Percentiles rank a stretch among this genome's conserved stretches.
These are phyloP conservation scores for Leccinum olivaceopallidum DNA, from an alignment of 768 basidiomycete species.

Conservation along the genomic window DNA sequence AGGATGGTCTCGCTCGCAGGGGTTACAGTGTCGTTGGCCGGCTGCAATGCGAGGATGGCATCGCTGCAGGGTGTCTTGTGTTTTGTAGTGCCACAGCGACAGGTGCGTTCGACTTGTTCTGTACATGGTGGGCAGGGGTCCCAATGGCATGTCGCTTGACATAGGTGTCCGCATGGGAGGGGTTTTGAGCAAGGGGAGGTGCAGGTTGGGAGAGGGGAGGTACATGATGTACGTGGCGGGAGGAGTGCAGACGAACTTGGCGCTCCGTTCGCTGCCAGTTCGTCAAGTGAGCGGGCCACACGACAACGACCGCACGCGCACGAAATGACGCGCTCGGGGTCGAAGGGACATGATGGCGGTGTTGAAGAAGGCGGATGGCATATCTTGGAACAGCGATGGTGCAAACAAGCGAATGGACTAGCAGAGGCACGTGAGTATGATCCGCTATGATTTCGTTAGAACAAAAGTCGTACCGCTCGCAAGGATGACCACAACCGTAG, in stretches of 20 bases:
- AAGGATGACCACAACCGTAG: slow-evolving; percentile 59
- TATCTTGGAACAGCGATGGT: slow-evolving; percentile 67
- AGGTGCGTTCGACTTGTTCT: slow-evolving; percentile 69
- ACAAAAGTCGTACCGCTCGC: slow-evolving; percentile 48
- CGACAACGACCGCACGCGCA: slow-evolving; percentile 80
- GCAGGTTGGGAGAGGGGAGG: slow-evolving; percentile 83
- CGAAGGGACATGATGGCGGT: slow-evolving; percentile 67
- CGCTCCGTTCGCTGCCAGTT: slow-evolving; percentile 11
- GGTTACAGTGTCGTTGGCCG: slow-evolving; percentile 19
- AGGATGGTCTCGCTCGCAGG: slow-evolving; percentile 62
- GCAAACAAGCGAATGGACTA: slow-evolving; percentile 73
- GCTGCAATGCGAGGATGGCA: slow-evolving; percentile 13
- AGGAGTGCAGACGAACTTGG: slow-evolving; percentile 19
- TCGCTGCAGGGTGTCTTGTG: slow-evolving; percentile 48
- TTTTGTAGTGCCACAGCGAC: slow-evolving; percentile 80
- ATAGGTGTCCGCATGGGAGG: slow-evolving; percentile 74
- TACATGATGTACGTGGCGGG: slow-evolving; percentile 54
- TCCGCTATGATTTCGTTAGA: background rate
- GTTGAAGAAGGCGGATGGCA: slow-evolving; percentile 75
- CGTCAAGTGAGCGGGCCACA: slow-evolving; percentile 38
- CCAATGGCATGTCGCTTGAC: slow-evolving; percentile 68
- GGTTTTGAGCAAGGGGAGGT: slow-evolving; percentile 62
- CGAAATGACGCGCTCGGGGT: slow-evolving; percentile 62
- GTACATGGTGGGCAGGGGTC: slow-evolving; percentile 82
- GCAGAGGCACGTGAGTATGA: background rate